A percentile compares a stretch with the other conserved stretches of the same genome.
Conservation (phyloP, 164 flowering plant species). For the Brasenia schreberi region DNA sequence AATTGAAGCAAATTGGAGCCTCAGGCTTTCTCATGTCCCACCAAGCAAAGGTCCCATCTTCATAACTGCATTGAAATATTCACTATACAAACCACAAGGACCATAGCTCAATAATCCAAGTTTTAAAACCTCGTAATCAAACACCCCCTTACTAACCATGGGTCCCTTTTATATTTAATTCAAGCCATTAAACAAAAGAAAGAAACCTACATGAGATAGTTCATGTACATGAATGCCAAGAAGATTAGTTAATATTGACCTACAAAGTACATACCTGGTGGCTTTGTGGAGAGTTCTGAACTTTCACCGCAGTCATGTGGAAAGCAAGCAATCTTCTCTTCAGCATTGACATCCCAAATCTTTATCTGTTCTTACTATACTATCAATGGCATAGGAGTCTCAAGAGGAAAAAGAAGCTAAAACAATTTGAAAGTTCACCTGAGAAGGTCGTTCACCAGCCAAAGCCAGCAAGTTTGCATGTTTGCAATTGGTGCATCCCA, state of each 20-base stretch:
- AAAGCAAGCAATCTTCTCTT: slow-evolving; percentile 34
- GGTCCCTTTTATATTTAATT: too few relatives aligned
- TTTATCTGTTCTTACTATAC: slow-evolving; percentile 42
- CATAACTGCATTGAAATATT: slow-evolving; percentile 35
- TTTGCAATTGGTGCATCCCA: not conserved
- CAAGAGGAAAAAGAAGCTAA: not conserved
- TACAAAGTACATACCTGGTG: slow-evolving; percentile 38
- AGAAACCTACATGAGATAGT: too few relatives aligned
- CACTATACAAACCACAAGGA: not conserved
- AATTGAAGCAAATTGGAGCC: slow-evolving; percentile 45
- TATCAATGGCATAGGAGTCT: not conserved
- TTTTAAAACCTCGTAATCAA: not conserved
- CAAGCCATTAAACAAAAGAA: too few relatives aligned
- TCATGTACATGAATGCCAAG: too few relatives aligned
- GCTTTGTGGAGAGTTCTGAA: slow-evolving; percentile 24
- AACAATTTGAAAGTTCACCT: slow-evolving; percentile 25
- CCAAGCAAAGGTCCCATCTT: slow-evolving; percentile 84
- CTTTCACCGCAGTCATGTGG: slow-evolving; percentile 21
- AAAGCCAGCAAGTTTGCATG: slow-evolving; percentile 45
- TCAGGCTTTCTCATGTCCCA: slow-evolving; percentile 83
- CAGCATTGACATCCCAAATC: slow-evolving; percentile 78
- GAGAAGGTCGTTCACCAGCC: slow-evolving; percentile 63
- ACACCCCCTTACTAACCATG: too few relatives aligned
- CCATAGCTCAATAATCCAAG: not conserved
- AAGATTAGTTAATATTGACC: too few relatives aligned